Base-by-base conservation (phyloP, 2,329 filamentous ascomycete species). In the Aspergillus vadensis region DNA sequence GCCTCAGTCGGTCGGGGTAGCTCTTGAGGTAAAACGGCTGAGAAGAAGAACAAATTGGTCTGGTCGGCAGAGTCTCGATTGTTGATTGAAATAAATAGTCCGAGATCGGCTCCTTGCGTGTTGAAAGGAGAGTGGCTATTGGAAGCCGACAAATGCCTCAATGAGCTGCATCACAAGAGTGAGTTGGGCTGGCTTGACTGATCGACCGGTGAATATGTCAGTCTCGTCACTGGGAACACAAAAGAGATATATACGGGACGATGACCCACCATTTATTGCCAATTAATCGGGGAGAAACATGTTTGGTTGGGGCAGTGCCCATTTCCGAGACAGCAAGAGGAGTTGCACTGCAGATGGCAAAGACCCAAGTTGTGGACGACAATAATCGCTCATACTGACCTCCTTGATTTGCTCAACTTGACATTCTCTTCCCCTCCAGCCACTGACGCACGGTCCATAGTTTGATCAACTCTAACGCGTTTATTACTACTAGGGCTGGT, bases 111-210 rank as follows among this genome's bases (percentile, higher is more conserved):
- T 47, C 57, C 43, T 59, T 44, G 39, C 51, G 50, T 36, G 25
- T 25, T 30, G 10, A 30, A 30, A 30, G 19, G n/a, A 41, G 50
- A 53, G n/a, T 55, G 57, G 50, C 50, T 55, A 53, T 30, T 36
- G 43, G 43, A 27, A 48, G 57, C 57, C 41, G 23, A 55, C 57
- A 59, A 55, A 55, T 59, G 41, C 50, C 50, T 59, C 57, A 55
- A 19, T n/a, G 25, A 47, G 43, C 41, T 55, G 53, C 53, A 55
- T 55, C 15, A 25, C 27, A 41, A 12, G 43, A 17, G 14, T 27
- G 30, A 12, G 14, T 17, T 8, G 25, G 10, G 7, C 6, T 17
- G 17, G 50, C 19, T 53, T 30, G 39, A 55, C 39, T 9, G 52
- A 55, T 55, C 52, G 21, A 23, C 38, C 43, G 51, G 51, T 19